These are phyloP conservation scores for Incumbomyces delicatus DNA, from an alignment of 2,329 filamentous ascomycete genomes.

Conservation along the genomic window DNA sequence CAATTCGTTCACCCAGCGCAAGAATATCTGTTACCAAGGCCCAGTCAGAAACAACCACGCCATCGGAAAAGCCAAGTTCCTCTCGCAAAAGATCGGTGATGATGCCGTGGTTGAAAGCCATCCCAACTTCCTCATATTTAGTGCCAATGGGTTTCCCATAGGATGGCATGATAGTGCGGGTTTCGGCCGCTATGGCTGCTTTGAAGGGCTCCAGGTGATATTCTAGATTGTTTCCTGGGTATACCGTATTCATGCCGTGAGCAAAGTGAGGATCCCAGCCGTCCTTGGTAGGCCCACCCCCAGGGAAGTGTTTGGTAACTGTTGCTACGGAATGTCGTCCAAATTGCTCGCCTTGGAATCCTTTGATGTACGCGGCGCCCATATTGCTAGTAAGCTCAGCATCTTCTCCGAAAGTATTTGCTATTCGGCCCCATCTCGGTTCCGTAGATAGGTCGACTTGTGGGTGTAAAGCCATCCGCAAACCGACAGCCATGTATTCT, in stretches of 20 bases:
- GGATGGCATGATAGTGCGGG: constrained; percentile 11
- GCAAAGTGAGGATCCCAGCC: constrained; percentile 45
- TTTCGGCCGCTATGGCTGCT: constrained; percentile 7
- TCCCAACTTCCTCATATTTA: constrained; percentile 24
- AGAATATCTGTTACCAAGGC: constrained; percentile 39
- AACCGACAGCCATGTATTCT: constrained; percentile 34
- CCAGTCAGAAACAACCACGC: constrained; percentile 46
- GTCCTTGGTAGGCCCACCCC: constrained; percentile 39
- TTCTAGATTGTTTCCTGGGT: constrained; percentile 42
- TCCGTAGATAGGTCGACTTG: constrained; percentile 45
- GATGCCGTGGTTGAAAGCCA: constrained; percentile 43
- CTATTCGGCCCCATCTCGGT: constrained; percentile 41
- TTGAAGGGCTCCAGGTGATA: constrained; percentile 9
- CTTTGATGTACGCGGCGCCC: constrained; percentile 5
- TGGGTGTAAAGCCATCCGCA: constrained; percentile 40
- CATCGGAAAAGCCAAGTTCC: constrained; percentile 40
- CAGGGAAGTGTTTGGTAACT: constrained; percentile 47
- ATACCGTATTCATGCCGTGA: constrained; percentile 43
- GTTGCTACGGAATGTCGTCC: constrained; percentile 21
- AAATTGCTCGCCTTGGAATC: constrained; percentile 5
- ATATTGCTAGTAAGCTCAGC: constrained; percentile 3
- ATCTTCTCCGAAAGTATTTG: constrained; percentile 41
- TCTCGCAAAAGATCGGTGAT: constrained; percentile 40
- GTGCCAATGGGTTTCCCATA: constrained; percentile 7
- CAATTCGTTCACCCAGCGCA: constrained; percentile 26